Evolutionary conservation across 169 alveolate species (phyloP).

Genomic region (Cryptosporidium bovis): DNA sequence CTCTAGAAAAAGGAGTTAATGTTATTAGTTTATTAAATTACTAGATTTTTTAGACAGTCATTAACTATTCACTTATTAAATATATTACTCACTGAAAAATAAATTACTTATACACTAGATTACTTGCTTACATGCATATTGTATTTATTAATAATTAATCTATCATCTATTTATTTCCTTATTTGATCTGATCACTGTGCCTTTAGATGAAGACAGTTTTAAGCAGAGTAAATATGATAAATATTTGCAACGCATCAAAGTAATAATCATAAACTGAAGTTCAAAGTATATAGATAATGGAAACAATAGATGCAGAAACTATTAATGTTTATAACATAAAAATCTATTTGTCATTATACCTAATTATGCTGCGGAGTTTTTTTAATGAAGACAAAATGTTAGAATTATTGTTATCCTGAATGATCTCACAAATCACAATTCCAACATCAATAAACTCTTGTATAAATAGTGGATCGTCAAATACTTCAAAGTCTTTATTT

Average conservation of each 20-base stretch:
- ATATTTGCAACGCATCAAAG: no score
- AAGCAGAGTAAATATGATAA: no score
- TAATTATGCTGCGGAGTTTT: constrained; percentile 54
- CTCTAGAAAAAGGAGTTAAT: not conserved
- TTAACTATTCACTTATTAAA: not conserved
- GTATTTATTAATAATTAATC: no score
- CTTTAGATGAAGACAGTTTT: no score
- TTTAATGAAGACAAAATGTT: not conserved
- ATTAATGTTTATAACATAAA: not conserved
- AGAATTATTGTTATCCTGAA: constrained; percentile 13
- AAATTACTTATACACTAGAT: no score
- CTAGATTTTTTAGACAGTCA: not conserved
- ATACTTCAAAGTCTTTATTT: constrained; percentile 59
- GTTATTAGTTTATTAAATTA: not conserved
- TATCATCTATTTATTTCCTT: no score
- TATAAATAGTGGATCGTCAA: constrained; percentile 34
- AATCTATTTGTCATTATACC: not conserved
- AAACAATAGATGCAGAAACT: not conserved
- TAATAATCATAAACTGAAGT: no score
- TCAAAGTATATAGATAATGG: no score
- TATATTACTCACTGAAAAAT: no score
- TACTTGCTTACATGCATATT: no score
- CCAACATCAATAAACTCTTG: constrained; percentile 66
- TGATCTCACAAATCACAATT: constrained; percentile 30
- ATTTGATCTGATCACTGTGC: no score